Evolutionary conservation across 257 asterid species (phyloP).

Genomic region (Solanum bulbocastanum): DNA sequence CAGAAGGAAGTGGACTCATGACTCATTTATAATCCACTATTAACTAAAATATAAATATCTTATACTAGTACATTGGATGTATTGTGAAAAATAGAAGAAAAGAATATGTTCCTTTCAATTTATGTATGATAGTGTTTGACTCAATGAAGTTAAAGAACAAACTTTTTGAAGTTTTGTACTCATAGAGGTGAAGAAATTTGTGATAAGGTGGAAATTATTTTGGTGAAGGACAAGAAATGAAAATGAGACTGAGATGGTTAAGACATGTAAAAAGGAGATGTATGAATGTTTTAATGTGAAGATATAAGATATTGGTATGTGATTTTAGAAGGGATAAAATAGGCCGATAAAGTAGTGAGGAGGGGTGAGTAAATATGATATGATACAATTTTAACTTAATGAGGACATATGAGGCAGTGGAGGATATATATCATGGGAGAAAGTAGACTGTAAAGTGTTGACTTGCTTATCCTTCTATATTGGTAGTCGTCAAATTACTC

Average conservation of each 20-base stretch:
- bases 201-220: background rate
- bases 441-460: too few relatives aligned
- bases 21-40: background rate
- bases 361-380: background rate
- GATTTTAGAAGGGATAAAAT: too few relatives aligned
- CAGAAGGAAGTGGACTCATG: background rate
- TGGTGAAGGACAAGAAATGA: background rate
- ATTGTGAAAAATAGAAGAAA: background rate
- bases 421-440: too few relatives aligned
- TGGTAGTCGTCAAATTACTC: too few relatives aligned
- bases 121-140: background rate
- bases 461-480: background rate
- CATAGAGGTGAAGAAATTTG: background rate
- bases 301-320: too few relatives aligned
- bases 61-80: background rate
- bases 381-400: too few relatives aligned
- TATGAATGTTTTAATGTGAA: accelerated
- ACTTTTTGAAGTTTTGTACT: background rate
- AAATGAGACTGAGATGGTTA: background rate
- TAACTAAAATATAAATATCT: background rate
- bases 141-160: background rate
- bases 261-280: too few relatives aligned
- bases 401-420: too few relatives aligned
- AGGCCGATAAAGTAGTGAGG: too few relatives aligned
- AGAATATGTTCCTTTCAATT: background rate